Evolutionary conservation across 192 early-diverging fungal species (phyloP).

Genomic region (Coemansia reversa): DNA sequence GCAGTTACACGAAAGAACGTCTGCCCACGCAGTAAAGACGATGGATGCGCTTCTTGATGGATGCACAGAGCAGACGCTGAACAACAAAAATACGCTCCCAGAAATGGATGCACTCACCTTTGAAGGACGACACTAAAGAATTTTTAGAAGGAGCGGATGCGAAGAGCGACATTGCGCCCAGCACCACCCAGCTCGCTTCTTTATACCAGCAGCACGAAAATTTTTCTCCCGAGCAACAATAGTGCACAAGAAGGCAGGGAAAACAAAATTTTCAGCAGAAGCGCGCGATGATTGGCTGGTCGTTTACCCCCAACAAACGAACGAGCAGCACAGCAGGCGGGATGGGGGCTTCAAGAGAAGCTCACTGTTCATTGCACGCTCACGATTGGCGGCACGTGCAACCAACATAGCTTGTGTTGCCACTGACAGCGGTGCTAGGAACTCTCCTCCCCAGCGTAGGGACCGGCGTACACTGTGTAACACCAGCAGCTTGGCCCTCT

Average conservation of each 20-base stretch:
- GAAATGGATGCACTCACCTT: constrained; percentile 35
- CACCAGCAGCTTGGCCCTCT: not conserved
- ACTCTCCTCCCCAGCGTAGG: not conserved
- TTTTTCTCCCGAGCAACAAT: constrained; percentile 9
- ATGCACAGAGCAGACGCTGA: constrained; percentile 1
- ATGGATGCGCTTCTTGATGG: constrained; percentile 17
- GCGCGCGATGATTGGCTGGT: constrained; percentile 12
- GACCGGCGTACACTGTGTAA: not conserved
- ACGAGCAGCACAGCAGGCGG: not conserved
- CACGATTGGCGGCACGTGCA: not conserved
- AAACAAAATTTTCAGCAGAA: constrained; percentile 8
- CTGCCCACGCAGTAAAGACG: not conserved
- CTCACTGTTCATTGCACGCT: not conserved
- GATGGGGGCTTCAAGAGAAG: not conserved
- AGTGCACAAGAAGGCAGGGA: not conserved
- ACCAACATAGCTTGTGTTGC: not conserved
- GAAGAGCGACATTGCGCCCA: constrained; percentile 12
- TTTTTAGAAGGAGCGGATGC: constrained; percentile 47
- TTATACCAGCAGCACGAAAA: constrained; percentile 25
- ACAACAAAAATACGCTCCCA: not conserved
- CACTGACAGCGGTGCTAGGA: not conserved
- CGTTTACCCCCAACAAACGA: not conserved
- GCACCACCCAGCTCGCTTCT: not conserved
- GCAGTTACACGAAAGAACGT: not conserved
- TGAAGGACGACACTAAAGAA: constrained; percentile 24